Evolutionary conservation across 805 yeast genomes (phyloP).

Genomic region (Candida dendrica): DNA sequence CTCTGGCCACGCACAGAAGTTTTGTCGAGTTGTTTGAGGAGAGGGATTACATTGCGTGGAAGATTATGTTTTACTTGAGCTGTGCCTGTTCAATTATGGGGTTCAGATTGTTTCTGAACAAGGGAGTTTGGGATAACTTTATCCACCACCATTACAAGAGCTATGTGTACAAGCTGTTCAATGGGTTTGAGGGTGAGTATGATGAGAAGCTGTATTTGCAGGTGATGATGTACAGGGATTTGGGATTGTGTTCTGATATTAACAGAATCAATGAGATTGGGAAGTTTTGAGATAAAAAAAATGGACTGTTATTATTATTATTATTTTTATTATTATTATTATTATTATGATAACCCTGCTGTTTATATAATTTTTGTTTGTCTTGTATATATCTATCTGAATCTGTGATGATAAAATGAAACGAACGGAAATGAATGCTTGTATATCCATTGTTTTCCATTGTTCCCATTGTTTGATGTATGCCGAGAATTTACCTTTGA

Average conservation of each 20-base stretch:
- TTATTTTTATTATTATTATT: too few species aligned
- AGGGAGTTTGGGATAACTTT: not conserved
- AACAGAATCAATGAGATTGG: not conserved
- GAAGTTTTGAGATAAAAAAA: not conserved
- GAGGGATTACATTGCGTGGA: not conserved
- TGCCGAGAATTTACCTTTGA: too few species aligned
- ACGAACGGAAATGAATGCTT: too few species aligned
- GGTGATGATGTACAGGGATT: not conserved
- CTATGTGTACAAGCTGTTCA: not conserved
- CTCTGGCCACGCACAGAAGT: not conserved
- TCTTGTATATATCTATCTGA: too few species aligned
- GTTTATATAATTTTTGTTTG: too few species aligned
- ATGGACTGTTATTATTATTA: too few species aligned
- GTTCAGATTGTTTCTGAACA: not conserved
- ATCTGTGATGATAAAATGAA: too few species aligned
- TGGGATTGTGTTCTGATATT: not conserved
- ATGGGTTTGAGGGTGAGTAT: constrained; percentile 2
- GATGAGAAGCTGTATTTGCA: not conserved
- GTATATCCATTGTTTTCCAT: too few species aligned
- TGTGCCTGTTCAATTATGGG: not conserved
- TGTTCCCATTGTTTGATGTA: too few species aligned
- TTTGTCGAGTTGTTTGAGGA: not conserved
- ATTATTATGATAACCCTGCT: too few species aligned
- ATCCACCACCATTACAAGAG: not conserved
- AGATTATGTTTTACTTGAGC: not conserved